Evolutionary conservation across 2,329 filamentous ascomycete species (phyloP).

Genomic region (Trichoderma harzianum): DNA sequence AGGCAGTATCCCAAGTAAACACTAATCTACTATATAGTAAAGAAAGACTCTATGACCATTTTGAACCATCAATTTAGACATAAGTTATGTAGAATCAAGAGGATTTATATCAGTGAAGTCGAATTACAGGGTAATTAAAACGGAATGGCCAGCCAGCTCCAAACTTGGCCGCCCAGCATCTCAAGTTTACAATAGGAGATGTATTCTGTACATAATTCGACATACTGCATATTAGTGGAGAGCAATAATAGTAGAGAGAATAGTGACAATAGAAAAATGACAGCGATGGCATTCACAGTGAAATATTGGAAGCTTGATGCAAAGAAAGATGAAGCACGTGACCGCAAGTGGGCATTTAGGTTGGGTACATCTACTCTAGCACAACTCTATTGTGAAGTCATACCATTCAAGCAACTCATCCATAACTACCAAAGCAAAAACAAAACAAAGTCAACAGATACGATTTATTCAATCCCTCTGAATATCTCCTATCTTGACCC

Average conservation of each 20-base stretch:
- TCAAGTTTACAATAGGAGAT: neutral
- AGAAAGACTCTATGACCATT: neutral
- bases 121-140: neutral
- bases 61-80: neutral
- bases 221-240: neutral
- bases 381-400: neutral
- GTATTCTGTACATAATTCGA: neutral
- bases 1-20: neutral
- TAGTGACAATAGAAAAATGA: neutral
- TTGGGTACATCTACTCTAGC: neutral
- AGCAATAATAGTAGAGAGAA: fast-evolving
- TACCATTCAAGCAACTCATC: neutral
- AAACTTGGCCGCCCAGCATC: neutral
- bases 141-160: neutral
- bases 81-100: neutral
- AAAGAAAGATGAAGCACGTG: neutral
- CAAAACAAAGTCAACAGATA: neutral
- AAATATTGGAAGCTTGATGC: neutral
- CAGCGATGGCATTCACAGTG: neutral
- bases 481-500: neutral
- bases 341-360: neutral
- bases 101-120: neutral
- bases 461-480: neutral
- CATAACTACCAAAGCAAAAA: neutral
- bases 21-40: neutral